Evolutionary conservation across 495 filamentous ascomycete species (phyloP), one percentile per base, ranked within the genome.

Genomic region (Xylaria bambusicola): DNA sequence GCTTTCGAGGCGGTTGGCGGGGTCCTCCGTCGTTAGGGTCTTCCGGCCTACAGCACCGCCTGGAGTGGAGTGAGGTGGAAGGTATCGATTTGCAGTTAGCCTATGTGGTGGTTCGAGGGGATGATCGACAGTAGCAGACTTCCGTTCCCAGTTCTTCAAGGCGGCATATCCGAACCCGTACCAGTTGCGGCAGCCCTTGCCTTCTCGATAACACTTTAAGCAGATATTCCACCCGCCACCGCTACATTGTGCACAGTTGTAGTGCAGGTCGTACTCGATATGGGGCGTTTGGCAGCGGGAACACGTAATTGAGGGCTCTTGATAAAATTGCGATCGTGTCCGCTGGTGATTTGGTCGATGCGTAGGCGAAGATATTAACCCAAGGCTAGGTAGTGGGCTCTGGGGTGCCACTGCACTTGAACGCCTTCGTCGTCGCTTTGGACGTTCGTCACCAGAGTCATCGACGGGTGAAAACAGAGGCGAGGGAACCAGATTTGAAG

Each of bases 261-360:
- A 91, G 70, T 96, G 91, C 0, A 95, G 75, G 2, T 88, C 83
- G 63, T 96, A 91, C 68, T 94, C 85, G 56, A 96, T 90, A 55
- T 89, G 78, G 2, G 71, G 29, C 58, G 78, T 85, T 17, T 74
- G 70, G 68, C 92, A 97, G 27, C 82, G 71, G 24, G 84, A 80
- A 67, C 92, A 97, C 27, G 77, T 79, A 53, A 96, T 82, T 0
- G 81, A 81, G 2, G 92, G 91, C 62, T 94, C 91, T 3, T 74
- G 58, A 64, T 83, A 92, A 1, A 80, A 77, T 12, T 77, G 67
- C 13, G 77, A 76, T 3, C 73, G 71, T 18, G 65, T 41, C 21
- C 62, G 66, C 6, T 69, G 71, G 1, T 68, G 61, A 10, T 65
- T 65, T 45, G 68, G 56, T 46, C 61, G 47, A 15, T 68, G 68